Evolutionary conservation across 768 basidiomycete species (phyloP), one percentile per base, ranked within the genome.

Genomic region (Dioszegia aurantiaca): DNA sequence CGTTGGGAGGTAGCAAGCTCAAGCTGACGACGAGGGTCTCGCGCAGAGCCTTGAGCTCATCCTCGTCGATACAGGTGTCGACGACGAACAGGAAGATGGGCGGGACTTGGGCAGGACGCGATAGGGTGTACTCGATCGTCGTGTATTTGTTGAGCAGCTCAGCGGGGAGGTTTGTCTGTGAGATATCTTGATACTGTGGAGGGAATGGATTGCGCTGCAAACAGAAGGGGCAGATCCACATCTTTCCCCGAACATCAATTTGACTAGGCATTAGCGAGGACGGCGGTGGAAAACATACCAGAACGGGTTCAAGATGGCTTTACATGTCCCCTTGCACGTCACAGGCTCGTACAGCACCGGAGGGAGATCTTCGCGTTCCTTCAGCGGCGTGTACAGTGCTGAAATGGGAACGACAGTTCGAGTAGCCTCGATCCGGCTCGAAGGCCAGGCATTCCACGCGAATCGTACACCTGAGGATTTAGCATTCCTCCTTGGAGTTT

Each of bases 161-260:
- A 14, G 92, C 88, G 48, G 95, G 95, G 19, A 98, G 83, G 78
- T 98, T 98, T 64, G 89, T 93, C 78, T 87, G 88, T 45, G 92
- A 91, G 65, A 99, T 94, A 75, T 98, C 94, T 79, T 95, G 94
- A 83, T 99, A 99, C 77, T 99, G 94, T 0, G 90, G 89, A 4
- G 95, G 95, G 80, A 99, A 97, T 2, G 93, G 85, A 76, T 98
- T 99, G 59, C 95, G 87, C 33, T 89, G 87, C 52, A 99, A 82
- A 79, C 95, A 99, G 81, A 99, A 98, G 3, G 95, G 95, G 73
- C 95, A 99, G 65, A 98, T 99, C 95, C 95, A 99, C 53, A 99
- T 84, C 78, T 98, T 98, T 68, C 89, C 94, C 70, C 95, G 85
- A 63, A 97, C 90, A 79, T 98, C 95, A 72, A 99, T 93, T 81